These are phyloP conservation scores for Puccinia novopanici DNA, from an alignment of 1,284 basidiomycete species.

Conservation along the genomic window DNA sequence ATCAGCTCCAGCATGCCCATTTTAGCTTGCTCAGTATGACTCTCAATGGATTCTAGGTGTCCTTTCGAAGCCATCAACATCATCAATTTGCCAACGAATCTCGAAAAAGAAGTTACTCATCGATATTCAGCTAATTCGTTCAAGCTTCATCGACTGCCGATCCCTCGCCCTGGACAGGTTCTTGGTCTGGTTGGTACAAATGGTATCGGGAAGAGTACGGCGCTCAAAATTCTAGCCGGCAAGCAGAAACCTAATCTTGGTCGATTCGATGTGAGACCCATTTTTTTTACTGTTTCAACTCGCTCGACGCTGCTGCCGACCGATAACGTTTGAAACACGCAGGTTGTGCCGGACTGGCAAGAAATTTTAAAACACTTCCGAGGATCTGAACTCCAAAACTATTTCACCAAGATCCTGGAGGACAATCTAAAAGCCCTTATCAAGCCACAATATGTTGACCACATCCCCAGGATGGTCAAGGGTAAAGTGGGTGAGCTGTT, in stretches of 20 bases:
- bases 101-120: constrained; percentile 90
- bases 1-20: constrained; percentile 55
- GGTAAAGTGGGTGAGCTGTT: constrained; percentile 82
- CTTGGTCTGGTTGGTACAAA: constrained; percentile 94
- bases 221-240: constrained; percentile 89
- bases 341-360: constrained; percentile 93
- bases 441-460: constrained; percentile 98
- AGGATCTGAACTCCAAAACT: constrained; percentile 94
- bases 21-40: background rate
- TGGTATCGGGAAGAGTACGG: constrained; percentile 97
- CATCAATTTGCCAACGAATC: constrained; percentile 94
- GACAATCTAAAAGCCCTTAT: constrained; percentile 96
- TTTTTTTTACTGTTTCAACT: constrained; percentile 53
- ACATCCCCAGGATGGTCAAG: constrained; percentile 93
- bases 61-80: constrained; percentile 96
- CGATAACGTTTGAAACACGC: constrained; percentile 29
- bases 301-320: constrained; percentile 3
- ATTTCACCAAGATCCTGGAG: constrained; percentile 97
- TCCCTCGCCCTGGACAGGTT: constrained; percentile 90
- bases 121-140: constrained; percentile 96
- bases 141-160: constrained; percentile 93
- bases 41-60: constrained; percentile 66
- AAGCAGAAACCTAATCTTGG: constrained; percentile 93
- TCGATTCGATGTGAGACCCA: constrained; percentile 72
- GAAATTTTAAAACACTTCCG: constrained; percentile 96